These are phyloP conservation scores for Pholiota molesta DNA, from an alignment of 768 basidiomycete species.

Conservation along the genomic window DNA sequence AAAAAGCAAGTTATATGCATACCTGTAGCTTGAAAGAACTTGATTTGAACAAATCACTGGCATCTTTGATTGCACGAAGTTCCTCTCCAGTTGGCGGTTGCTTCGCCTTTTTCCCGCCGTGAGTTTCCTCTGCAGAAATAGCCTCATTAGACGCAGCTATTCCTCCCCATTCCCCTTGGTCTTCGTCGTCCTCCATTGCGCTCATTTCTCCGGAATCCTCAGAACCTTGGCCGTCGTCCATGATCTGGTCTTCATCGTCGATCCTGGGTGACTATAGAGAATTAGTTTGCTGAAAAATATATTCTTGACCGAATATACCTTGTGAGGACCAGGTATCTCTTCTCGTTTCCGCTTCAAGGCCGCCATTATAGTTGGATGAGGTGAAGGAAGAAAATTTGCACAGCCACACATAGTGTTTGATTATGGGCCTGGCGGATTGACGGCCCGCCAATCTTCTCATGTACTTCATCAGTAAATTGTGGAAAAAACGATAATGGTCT, in stretches of 20 bases:
- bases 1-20: slow-evolving; percentile 7
- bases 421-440: background rate
- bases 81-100: slow-evolving; percentile 73
- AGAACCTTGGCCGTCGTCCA: slow-evolving; percentile 15
- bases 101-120: slow-evolving; percentile 34
- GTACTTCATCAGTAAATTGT: background rate
- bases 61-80: slow-evolving; percentile 71
- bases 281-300: background rate
- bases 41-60: slow-evolving; percentile 73
- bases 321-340: slow-evolving; percentile 20
- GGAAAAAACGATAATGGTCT: background rate
- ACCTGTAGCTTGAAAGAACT: slow-evolving; percentile 87
- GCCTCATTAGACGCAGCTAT: slow-evolving; percentile 10
- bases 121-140: slow-evolving; percentile 6
- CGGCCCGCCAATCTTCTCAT: background rate
- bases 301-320: slow-evolving; percentile 18
- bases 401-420: slow-evolving; percentile 29
- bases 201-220: slow-evolving; percentile 14
- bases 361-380: slow-evolving; percentile 19
- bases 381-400: slow-evolving; percentile 30
- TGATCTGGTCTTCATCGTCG: slow-evolving; percentile 9
- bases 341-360: slow-evolving; percentile 32
- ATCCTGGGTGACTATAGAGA: slow-evolving; percentile 7
- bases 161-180: slow-evolving; percentile 33
- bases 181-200: slow-evolving; percentile 22